Percentiles rank a stretch among this genome's conserved stretches.
Evolutionary conservation across 495 filamentous ascomycete genomes (phyloP).

Genomic region (Usnea hakonensis): DNA sequence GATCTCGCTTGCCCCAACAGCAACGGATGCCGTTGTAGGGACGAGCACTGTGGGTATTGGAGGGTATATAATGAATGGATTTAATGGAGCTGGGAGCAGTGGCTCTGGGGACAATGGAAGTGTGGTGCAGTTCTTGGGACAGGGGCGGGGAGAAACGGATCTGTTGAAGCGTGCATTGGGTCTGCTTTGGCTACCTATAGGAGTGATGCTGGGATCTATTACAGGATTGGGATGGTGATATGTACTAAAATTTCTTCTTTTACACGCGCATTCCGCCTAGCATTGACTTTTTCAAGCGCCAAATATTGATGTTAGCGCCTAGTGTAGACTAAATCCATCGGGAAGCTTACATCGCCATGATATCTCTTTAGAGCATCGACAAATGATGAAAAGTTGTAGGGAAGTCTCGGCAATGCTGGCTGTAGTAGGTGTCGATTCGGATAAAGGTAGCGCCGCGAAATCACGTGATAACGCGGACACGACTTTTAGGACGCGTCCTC

Average conservation of each 20-base stretch:
- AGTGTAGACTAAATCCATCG: too few species aligned
- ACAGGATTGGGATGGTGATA: not conserved
- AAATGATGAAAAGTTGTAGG: too few species aligned
- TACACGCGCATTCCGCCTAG: too few species aligned
- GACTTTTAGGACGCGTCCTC: not conserved
- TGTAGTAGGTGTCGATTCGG: too few species aligned
- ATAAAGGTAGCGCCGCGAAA: not conserved
- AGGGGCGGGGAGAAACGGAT: not conserved
- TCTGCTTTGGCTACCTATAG: not conserved
- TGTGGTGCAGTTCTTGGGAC: not conserved
- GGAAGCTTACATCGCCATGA: too few species aligned
- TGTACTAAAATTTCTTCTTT: not conserved
- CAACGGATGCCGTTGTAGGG: not conserved
- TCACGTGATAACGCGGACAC: constrained; percentile 5
- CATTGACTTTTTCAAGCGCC: too few species aligned
- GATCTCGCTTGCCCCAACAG: not conserved
- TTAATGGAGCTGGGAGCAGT: not conserved
- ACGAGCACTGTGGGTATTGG: not conserved
- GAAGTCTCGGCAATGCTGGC: too few species aligned
- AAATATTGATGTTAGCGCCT: too few species aligned
- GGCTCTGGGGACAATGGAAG: not conserved
- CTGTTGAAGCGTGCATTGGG: not conserved
- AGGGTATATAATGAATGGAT: not conserved
- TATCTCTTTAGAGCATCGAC: too few species aligned
- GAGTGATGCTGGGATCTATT: not conserved